Conservation (phyloP, 345 rosid species). For the Bruguiera sexangula region DNA sequence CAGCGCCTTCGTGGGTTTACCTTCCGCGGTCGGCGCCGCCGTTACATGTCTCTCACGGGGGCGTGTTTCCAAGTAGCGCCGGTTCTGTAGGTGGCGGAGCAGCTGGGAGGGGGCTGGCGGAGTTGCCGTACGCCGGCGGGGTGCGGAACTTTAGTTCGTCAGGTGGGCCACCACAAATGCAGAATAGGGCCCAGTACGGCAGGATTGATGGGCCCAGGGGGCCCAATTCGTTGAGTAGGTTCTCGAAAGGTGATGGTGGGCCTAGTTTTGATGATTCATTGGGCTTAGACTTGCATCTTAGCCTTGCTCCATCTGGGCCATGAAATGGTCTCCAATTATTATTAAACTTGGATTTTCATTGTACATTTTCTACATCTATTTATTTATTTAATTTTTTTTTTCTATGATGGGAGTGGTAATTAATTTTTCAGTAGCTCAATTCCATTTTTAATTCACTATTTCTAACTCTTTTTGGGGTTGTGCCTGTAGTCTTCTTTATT, state of each 20-base stretch:
- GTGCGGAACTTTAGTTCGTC: constrained; percentile 28
- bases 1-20: constrained; percentile 72
- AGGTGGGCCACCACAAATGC: constrained; percentile 13
- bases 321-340: constrained; percentile 15
- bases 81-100: constrained; percentile 23
- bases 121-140: constrained; percentile 42
- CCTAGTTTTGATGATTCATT: constrained; percentile 54
- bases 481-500: too few species aligned
- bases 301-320: constrained; percentile 78
- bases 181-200: constrained; percentile 21
- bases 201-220: constrained; percentile 15
- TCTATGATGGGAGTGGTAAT: too few species aligned
- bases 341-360: constrained; percentile 15
- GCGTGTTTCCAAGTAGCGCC: constrained; percentile 13
- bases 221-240: constrained; percentile 58
- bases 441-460: too few species aligned
- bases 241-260: constrained; percentile 60
- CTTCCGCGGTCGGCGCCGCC: constrained; percentile 66
- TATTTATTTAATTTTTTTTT: constrained; percentile 26
- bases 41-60: constrained; percentile 70
- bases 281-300: constrained; percentile 72
- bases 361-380: constrained; percentile 52
- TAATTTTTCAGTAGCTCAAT: too few species aligned
- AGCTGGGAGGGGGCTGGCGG: constrained; percentile 34
- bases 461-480: too few species aligned